These are phyloP conservation scores for Licmophora abbreviata DNA, from an alignment of 108 stramenopile species.

Conservation along the genomic window DNA sequence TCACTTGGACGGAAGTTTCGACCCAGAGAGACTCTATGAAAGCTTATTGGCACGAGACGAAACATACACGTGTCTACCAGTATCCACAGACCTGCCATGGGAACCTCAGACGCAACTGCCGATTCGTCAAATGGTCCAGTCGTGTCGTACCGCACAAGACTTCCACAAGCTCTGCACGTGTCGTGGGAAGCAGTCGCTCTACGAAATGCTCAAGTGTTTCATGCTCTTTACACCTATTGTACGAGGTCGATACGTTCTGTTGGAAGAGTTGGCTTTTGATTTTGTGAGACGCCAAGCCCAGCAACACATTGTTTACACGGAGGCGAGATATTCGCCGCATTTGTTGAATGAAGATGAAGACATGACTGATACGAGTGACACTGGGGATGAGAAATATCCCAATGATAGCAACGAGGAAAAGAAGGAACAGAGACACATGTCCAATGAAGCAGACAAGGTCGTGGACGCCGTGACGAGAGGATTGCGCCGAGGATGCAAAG, in stretches of 20 bases:
- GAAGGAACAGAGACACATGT: conserved; percentile 5
- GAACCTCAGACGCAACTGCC: conserved; percentile 6
- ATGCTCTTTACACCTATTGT: conserved; percentile 56
- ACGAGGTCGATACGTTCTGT: conserved; percentile 32
- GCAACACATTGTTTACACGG: conserved; percentile 62
- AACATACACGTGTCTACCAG: conserved; percentile 31
- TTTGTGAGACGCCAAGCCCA: conserved; percentile 48
- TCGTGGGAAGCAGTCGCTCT: conserved; percentile 30
- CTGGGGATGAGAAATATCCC: conserved; percentile 17
- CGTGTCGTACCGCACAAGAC: conserved; percentile 20
- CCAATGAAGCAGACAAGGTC: conserved; percentile 16
- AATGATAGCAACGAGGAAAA: conserved; percentile 12
- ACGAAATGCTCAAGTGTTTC: conserved; percentile 58
- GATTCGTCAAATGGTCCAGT: conserved; percentile 23
- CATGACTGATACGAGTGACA: not conserved
- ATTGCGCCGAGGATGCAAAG: conserved; percentile 29
- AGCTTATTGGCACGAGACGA: conserved; percentile 15
- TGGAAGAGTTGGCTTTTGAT: conserved; percentile 49
- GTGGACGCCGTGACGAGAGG: conserved; percentile 36
- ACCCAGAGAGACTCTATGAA: conserved; percentile 30
- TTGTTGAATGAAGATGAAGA: no score
- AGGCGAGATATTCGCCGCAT: conserved; percentile 66
- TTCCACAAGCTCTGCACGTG: conserved; percentile 53
- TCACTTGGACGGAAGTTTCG: conserved; percentile 63
- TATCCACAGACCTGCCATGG: conserved; percentile 39